These are phyloP conservation scores for Pyrus betulifolia DNA, from an alignment of 306 rosid species.

Conservation along the genomic window DNA sequence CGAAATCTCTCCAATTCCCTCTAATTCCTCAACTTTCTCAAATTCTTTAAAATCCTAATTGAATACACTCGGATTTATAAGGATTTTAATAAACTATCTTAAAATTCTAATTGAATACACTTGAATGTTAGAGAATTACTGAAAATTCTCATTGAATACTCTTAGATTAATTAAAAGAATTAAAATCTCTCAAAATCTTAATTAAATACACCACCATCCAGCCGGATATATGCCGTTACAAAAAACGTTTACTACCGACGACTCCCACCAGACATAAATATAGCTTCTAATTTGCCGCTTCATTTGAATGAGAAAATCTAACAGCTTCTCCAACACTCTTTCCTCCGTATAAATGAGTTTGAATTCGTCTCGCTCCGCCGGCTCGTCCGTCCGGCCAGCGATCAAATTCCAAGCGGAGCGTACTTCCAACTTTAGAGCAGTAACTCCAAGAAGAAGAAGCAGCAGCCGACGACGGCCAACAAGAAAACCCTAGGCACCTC, in stretches of 20 bases:
- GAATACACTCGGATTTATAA: too few species aligned
- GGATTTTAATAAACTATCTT: too few species aligned
- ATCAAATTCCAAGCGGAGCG: slow-evolving; percentile 54
- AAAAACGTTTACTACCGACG: not conserved
- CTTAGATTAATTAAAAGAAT: too few species aligned
- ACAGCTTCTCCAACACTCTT: slow-evolving; percentile 9
- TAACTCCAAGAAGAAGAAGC: slow-evolving; percentile 22
- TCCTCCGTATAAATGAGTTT: slow-evolving; percentile 34
- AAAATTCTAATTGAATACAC: too few species aligned
- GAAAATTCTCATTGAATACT: too few species aligned
- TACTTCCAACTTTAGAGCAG: slow-evolving; percentile 31
- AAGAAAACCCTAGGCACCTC: slow-evolving; percentile 83
- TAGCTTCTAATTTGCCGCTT: slow-evolving; percentile 25
- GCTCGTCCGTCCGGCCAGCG: slow-evolving; percentile 38
- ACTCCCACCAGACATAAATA: not conserved
- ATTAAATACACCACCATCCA: not conserved
- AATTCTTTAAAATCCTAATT: too few species aligned
- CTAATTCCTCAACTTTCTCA: too few species aligned
- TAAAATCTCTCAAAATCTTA: too few species aligned
- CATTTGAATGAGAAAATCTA: slow-evolving; percentile 13
- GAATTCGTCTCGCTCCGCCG: slow-evolving; percentile 51
- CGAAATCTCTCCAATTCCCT: too few species aligned
- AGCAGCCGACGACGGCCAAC: slow-evolving; percentile 6
- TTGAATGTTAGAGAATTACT: too few species aligned
- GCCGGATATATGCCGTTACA: not conserved